Percentiles rank a stretch among this genome's conserved stretches.
Evolutionary conservation across 2,329 filamentous ascomycete genomes (phyloP).

Genomic region (Lecanicillium sp.): DNA sequence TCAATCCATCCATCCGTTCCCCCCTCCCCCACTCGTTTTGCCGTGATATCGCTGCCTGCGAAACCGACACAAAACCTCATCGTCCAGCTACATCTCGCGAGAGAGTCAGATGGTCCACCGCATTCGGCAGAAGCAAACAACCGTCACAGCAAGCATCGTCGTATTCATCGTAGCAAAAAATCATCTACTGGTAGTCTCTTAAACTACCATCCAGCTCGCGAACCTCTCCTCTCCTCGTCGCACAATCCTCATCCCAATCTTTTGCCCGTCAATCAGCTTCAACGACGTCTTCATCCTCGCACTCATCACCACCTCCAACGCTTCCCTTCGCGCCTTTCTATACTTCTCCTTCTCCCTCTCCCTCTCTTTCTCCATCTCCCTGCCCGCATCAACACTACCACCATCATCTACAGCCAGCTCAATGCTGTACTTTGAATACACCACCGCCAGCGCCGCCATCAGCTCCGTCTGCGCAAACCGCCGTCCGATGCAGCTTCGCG

Average conservation of each 20-base stretch:
- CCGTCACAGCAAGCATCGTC: not conserved
- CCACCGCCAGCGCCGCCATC: slow-evolving; percentile 46
- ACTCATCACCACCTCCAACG: slow-evolving; percentile 44
- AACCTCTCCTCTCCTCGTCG: slow-evolving; percentile 66
- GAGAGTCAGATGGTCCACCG: too few relatives aligned
- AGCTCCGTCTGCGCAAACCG: slow-evolving; percentile 56
- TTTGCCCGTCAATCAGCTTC: slow-evolving; percentile 55
- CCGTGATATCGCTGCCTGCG: too few relatives aligned
- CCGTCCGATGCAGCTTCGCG: slow-evolving; percentile 51
- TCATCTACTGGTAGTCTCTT: too few relatives aligned
- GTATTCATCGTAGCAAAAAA: not conserved
- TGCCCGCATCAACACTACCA: slow-evolving; percentile 48
- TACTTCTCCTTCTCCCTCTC: slow-evolving; percentile 49
- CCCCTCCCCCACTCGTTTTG: not conserved
- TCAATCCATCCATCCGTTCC: not conserved
- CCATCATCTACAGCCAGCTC: slow-evolving; percentile 63
- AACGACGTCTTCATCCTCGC: slow-evolving; percentile 64
- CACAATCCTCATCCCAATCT: slow-evolving; percentile 63
- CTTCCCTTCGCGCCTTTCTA: slow-evolving; percentile 51
- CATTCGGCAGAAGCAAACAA: too few relatives aligned
- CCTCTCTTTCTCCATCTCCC: slow-evolving; percentile 34
- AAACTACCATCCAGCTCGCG: too few relatives aligned
- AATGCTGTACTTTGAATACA: slow-evolving; percentile 56
- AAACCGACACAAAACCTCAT: too few relatives aligned
- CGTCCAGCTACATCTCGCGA: too few relatives aligned